Percentiles rank a stretch among this genome's conserved stretches.
phyloP scores from a whole-genome alignment of 148 eudicot species.

The Fagopyrum esculentum region DNA sequence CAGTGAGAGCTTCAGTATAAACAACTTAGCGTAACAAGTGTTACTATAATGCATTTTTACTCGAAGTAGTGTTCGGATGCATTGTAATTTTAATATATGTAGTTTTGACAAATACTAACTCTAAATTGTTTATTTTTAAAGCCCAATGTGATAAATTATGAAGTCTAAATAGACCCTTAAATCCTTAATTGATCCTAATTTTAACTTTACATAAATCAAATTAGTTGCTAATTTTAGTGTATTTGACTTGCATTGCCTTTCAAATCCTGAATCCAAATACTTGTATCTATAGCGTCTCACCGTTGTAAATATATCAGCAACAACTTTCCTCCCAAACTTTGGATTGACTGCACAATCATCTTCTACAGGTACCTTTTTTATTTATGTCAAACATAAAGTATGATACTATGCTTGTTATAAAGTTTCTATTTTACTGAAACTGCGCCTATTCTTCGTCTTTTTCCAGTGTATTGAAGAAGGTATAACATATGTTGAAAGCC shows the following conservation, averaged over 20 bases:
- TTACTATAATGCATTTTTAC: too few relatives aligned
- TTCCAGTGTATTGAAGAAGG: conserved; percentile 83
- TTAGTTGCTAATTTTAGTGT: not conserved
- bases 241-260: conserved; percentile 4
- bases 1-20: not conserved
- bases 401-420: too few relatives aligned
- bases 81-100: too few relatives aligned
- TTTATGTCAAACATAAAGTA: too few relatives aligned
- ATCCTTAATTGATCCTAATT: not conserved
- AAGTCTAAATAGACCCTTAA: not conserved
- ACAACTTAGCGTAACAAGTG: not conserved
- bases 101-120: too few relatives aligned
- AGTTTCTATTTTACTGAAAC: not conserved
- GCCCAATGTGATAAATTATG: too few relatives aligned
- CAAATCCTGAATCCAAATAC: not conserved
- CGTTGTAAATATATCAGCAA: conserved; percentile 85
- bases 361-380: conserved; percentile 59
- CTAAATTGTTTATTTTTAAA: too few relatives aligned
- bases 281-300: conserved; percentile 57
- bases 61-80: too few relatives aligned
- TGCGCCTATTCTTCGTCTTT: not conserved
- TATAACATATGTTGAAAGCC: conserved; percentile 33
- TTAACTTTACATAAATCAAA: not conserved
- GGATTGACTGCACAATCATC: conserved; percentile 93
- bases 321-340: conserved; percentile 89